phyloP scores from a whole-genome alignment of 2,329 filamentous ascomycete species.

The Fusarium penzigii region DNA sequence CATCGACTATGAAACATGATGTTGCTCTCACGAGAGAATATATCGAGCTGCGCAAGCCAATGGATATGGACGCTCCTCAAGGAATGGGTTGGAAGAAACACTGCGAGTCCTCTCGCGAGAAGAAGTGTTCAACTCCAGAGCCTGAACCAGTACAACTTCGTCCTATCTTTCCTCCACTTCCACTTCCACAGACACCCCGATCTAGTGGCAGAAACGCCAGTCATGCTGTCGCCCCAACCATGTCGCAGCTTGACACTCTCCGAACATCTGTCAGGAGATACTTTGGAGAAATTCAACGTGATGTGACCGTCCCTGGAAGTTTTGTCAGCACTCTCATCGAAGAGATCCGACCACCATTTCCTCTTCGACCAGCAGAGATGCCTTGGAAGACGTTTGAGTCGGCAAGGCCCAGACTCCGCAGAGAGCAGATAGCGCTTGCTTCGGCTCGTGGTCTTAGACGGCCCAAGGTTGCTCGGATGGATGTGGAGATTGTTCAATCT shows the following conservation, averaged over 20 bases:
- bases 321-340: conserved; percentile 5
- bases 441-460: background rate
- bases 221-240: background rate
- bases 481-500: background rate
- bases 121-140: background rate
- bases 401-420: background rate
- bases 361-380: background rate
- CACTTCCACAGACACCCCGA: background rate
- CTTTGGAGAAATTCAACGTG: background rate
- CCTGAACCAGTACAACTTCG: background rate
- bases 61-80: background rate
- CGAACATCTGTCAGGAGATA: background rate
- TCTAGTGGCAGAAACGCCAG: background rate
- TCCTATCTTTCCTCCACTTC: background rate
- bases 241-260: background rate
- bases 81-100: background rate
- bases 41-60: background rate
- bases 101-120: background rate
- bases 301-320: background rate
- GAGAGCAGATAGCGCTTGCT: background rate
- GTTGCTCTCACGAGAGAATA: background rate
- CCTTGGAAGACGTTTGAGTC: background rate
- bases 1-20: background rate
- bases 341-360: background rate
- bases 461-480: background rate